phyloP scores from a whole-genome alignment of 202 grass and related monocot genomes.

The Elaeis oleifera region DNA sequence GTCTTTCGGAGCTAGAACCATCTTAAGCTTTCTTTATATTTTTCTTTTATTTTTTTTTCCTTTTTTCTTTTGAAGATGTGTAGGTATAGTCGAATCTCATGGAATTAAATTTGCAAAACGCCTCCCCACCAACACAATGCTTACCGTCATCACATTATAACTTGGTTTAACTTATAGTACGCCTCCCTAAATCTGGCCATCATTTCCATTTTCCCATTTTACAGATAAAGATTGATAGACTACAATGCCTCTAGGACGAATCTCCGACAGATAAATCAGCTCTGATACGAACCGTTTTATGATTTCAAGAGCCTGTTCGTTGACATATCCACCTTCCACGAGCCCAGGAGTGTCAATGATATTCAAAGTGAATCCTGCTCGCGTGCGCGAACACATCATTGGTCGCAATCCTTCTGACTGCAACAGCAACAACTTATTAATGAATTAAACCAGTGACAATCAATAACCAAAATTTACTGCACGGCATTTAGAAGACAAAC shows the following conservation, averaged over 20 bases:
- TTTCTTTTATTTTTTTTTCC: too few species aligned
- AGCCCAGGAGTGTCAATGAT: constrained; percentile 92
- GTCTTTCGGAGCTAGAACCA: too few species aligned
- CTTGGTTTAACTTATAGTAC: too few species aligned
- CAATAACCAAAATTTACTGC: neutral
- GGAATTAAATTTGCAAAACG: too few species aligned
- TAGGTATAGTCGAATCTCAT: too few species aligned
- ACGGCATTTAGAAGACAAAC: constrained; percentile 23
- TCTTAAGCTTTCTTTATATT: too few species aligned
- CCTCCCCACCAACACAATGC: too few species aligned
- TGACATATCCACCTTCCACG: constrained; percentile 95
- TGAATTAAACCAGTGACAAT: constrained; percentile 1
- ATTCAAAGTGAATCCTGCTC: constrained; percentile 88
- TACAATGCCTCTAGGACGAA: neutral
- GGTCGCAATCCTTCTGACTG: constrained; percentile 83
- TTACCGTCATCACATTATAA: too few species aligned
- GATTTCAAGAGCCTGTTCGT: constrained; percentile 85
- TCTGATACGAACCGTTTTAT: constrained; percentile 61
- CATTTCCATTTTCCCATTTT: too few species aligned
- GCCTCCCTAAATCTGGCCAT: too few species aligned
- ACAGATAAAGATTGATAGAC: neutral
- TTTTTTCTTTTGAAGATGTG: too few species aligned
- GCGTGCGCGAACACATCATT: constrained; percentile 54
- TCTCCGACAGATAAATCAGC: neutral
- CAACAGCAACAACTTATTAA: constrained; percentile 20